Base-by-base conservation (phyloP, 805 yeast species). In the Teunomyces lycoperdinae region DNA sequence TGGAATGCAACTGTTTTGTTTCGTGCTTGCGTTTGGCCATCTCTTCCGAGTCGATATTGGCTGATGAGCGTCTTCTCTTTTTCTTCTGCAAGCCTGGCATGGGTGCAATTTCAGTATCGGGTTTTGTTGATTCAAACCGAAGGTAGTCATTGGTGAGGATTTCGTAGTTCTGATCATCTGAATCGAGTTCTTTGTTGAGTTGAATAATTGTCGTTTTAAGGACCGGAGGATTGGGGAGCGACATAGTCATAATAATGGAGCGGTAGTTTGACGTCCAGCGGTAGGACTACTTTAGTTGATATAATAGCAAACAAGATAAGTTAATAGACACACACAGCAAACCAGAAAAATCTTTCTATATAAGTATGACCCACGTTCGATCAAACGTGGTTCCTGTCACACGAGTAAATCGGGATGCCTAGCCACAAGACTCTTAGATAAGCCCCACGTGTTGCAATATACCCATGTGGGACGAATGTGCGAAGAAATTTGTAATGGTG, bases 1-100 rank as follows among this genome's bases (percentile, higher is more conserved):
- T 83, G 2, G 90, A 83, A 62, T 88, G 96, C 34, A 71, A 62
- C 55, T 72, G 77, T 50, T 71, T 73, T 1, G 76, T 73, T 53
- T 73, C 77, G 39, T 63, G 60, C 46, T 66, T 68, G n/a, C 78
- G 45, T 51, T 68, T 66, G 10, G 70, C 73, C 47, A 72, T 58
- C 51, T 73, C 78, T 43, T 69, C 71, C 31, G 70, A 65, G 45
- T 71, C 73, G 10, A 68, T 59, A 39, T 67, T 66, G 6, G 70
- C 64, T 1, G 70, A 62, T 3, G 72, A 66, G 47, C 78, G 58
- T 56, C 78, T 60, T 47, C 76, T 57, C 48, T 71, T 71, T 52
- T 72, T 72, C 49, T 41, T 44, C 39, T 33, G 46, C 26, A 38
- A 45, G 24, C 43, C 42, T 13, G 28, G 13, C 7, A 38, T 16